Evolutionary conservation across 495 filamentous ascomycete genomes (phyloP), one percentile per base, ranked within the genome.

Genomic region (Talaromyces stipitatus): DNA sequence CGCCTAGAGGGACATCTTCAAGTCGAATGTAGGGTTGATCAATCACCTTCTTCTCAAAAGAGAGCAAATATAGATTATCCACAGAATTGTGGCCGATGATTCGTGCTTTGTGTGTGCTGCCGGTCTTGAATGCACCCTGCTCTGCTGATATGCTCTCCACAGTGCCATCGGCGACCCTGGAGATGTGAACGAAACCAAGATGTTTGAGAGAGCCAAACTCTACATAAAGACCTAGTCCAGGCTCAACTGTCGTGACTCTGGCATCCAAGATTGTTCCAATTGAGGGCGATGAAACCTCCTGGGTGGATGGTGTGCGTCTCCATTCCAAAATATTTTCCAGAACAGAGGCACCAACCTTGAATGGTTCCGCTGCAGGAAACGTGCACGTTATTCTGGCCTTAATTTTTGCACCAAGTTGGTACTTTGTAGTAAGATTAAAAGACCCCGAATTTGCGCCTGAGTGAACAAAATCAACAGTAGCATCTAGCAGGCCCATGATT

Each of bases 151-250:
- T 77, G 4, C 76, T 80, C 64, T 96, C 94, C 54, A 95, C 79
- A 69, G 90, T 95, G 30, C 83, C 84, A 69, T 98, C 91, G 30
- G 90, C 84, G 55, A 98, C 78, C 56, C 85, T 82, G 0, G 94
- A 97, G 47, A 97, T 95, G 69, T 98, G 94, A 10, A 94, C 89
- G 69, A 94, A 97, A 32, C 91, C 92, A 38, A 84, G 73, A 43
- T 92, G 78, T 28, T 82, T 85, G 38, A 83, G 75, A 9, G 89
- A 76, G 11, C 90, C 89, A 36, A 95, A 72, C 66, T 95, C 84
- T 5, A 92, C 78, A 62, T 92, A 95, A 1, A 97, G 72, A 33
- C 94, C 94, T 55, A 87, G 72, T 11, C 83, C 82, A 20, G 87
- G 76, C 52, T 92, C 86, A 14, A 96, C 88, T 60, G 85, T 85